Conservation (phyloP, 352 stramenopile genomes). For the Phytopythium montanum region DNA sequence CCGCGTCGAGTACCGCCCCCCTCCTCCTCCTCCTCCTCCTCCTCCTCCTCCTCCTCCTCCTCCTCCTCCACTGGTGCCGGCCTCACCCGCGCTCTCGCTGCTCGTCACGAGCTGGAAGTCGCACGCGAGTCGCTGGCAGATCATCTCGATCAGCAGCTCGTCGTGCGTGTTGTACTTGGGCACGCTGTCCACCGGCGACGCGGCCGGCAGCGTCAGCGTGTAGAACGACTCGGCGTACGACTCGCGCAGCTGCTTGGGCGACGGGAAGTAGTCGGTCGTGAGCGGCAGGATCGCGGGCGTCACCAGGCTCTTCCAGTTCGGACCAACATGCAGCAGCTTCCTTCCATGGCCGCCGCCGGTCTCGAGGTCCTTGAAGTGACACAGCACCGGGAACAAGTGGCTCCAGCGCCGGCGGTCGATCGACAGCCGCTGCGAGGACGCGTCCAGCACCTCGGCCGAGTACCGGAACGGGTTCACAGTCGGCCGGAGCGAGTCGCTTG, state of each 20-base stretch:
- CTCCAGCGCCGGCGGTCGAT: conserved; percentile 94
- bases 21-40: not conserved
- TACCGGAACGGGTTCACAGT: conserved; percentile 50
- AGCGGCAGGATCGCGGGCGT: conserved; percentile 93
- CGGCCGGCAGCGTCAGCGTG: conserved; percentile 61
- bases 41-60: conserved; percentile 1
- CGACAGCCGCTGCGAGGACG: conserved; percentile 32
- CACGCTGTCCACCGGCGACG: conserved; percentile 33
- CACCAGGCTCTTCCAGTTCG: conserved; percentile 96
- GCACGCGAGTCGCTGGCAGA: conserved; percentile 68
- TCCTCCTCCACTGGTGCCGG: not conserved
- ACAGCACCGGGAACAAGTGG: conserved; percentile 91
- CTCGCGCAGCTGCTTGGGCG: conserved; percentile 54
- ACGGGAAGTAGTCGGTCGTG: conserved; percentile 88
- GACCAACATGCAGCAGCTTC: conserved; percentile 60
- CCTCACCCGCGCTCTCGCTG: conserved; percentile 15
- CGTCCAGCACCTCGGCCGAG: conserved; percentile 29
- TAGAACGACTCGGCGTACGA: conserved; percentile 83
- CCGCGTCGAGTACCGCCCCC: conserved; percentile 6
- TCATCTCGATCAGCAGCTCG: conserved; percentile 78
- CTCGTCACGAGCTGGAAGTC: conserved; percentile 75
- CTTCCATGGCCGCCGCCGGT: conserved; percentile 4
- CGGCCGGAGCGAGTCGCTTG: conserved; percentile 11
- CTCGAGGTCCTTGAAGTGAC: conserved; percentile 9
- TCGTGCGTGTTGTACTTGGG: conserved; percentile 61